phyloP scores from a whole-genome alignment of 2,329 filamentous ascomycete genomes.

The Botrytis deweyae region DNA sequence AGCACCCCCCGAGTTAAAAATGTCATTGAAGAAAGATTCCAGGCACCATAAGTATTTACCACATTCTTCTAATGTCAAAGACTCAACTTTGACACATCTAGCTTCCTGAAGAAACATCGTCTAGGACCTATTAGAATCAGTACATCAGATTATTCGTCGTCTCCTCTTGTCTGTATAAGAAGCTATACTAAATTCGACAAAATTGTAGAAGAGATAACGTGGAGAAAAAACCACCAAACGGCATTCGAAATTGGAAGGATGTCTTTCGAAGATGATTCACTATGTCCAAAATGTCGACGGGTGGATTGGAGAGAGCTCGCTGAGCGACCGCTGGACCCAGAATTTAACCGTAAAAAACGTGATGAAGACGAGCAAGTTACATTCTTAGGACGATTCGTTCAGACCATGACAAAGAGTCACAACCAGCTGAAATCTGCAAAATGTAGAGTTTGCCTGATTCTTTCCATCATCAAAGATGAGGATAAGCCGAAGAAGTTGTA shows the following conservation, averaged over 20 bases:
- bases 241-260: neutral
- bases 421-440: neutral
- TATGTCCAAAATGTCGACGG: neutral
- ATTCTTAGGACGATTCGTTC: neutral
- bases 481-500: no score
- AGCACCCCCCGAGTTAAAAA: neutral
- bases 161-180: no score
- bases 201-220: no score
- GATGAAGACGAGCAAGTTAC: no score
- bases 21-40: neutral
- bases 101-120: neutral
- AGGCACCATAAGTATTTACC: neutral
- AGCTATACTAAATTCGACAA: no score
- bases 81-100: neutral
- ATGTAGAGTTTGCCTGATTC: neutral
- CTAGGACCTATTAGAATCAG: no score
- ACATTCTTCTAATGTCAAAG: neutral
- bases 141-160: no score
- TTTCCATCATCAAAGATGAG: neutral
- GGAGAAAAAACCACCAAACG: neutral
- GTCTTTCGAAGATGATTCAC: neutral
- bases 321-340: neutral
- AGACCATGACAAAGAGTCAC: neutral
- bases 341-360: neutral
- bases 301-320: neutral